Base-by-base conservation (phyloP, 1,139 yeast species). In the Geotrichum histeridarum region DNA sequence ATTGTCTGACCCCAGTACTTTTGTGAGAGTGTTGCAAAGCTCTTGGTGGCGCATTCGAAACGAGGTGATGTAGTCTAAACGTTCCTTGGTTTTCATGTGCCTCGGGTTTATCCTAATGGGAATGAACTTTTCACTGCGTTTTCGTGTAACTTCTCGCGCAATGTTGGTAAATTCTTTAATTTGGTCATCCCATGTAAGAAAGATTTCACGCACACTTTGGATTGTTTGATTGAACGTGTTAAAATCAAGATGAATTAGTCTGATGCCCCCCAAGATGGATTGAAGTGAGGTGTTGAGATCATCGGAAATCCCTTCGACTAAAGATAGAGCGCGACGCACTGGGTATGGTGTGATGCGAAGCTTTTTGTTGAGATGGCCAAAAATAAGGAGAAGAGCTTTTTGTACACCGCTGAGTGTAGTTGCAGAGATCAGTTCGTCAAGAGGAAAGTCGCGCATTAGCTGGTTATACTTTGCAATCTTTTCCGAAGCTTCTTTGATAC, bases 81-180 rank as follows among this genome's bases (percentile, higher is more conserved):
- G 71, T 1, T 77, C 78, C 58, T 74, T 76, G 8, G 86, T 64
- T 15, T 67, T 68, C 0, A 65, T 64, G 32, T 83, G 80, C 1
- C 73, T 67, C 17, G 82, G 77, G 37, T 74, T 73, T 14, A 88
- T 75, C 59, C 83, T 78, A 15, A 88, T 79, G 31, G 84, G 78
- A 35, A 85, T 77, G 65, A 86, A 86, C 59, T 82, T 83, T 56
- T 87, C 95, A 14, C 82, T 80, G 48, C 95, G 73, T 64, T 83
- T 87, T 57, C 97, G 75, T 38, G 86, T 73, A 11, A 86, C 70
- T 60, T 90, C 97, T 60, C 98, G 77, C 0, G 89, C 78, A 49
- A 86, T 67, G 54, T 73, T 77, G 54, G 75, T 80, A 69, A 80
- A 84, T 66, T 73, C 86, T 66, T 75, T 81, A 57, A 73, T 68